These are phyloP conservation scores for Dittrichia graveolens DNA, from an alignment of 129 eudicot species.

Conservation along the genomic window DNA sequence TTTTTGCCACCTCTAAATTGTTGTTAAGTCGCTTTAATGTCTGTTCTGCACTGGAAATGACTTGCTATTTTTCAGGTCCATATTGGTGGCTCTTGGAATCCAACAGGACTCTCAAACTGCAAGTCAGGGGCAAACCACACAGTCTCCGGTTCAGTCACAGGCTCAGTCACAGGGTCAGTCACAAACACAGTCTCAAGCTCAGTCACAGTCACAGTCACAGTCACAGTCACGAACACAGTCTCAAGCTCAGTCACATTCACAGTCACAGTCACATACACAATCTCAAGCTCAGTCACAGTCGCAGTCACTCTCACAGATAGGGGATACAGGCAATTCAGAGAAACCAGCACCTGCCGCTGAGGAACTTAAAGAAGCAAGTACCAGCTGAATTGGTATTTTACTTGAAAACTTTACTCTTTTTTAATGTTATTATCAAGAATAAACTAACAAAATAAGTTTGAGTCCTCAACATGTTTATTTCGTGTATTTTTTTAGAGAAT, in stretches of 20 bases:
- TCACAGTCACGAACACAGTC: slow-evolving; percentile 47
- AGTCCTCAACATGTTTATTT: neutral
- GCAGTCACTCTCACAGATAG: slow-evolving; percentile 50
- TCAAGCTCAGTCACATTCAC: slow-evolving; percentile 44
- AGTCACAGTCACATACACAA: slow-evolving; percentile 48
- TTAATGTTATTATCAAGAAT: neutral
- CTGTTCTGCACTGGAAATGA: neutral
- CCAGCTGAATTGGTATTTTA: slow-evolving; percentile 35
- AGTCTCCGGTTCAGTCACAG: slow-evolving; percentile 46
- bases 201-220: slow-evolving; percentile 42
- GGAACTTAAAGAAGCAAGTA: slow-evolving; percentile 58
- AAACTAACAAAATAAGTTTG: neutral
- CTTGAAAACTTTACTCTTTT: neutral
- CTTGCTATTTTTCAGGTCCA: slow-evolving; percentile 50
- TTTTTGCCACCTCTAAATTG: slow-evolving; percentile 1
- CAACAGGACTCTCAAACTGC: slow-evolving; percentile 55
- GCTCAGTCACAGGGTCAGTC: slow-evolving; percentile 47
- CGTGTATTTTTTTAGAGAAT: neutral
- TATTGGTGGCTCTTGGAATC: slow-evolving; percentile 72
- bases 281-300: slow-evolving; percentile 48
- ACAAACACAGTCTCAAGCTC: slow-evolving; percentile 47
- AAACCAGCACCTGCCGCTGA: slow-evolving; percentile 50
- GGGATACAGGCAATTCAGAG: slow-evolving; percentile 53
- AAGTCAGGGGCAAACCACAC: slow-evolving; percentile 50
- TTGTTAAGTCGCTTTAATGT: slow-evolving; percentile 9